phyloP scores from a whole-genome alignment of 2,329 filamentous ascomycete species.

The Phialocephala subalpina region DNA sequence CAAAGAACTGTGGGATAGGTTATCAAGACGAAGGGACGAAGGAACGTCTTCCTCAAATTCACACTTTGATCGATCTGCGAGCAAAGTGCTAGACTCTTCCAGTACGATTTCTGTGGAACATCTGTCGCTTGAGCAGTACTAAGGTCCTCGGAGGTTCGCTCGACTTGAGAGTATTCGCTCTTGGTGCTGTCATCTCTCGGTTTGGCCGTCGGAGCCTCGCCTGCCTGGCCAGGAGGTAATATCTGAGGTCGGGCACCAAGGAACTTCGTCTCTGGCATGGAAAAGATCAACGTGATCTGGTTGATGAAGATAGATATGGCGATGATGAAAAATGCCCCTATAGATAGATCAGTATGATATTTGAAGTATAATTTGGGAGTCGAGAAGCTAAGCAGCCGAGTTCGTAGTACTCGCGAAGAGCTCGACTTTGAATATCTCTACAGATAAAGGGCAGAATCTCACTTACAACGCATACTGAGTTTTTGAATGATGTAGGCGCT shows the following conservation, averaged over 20 bases:
- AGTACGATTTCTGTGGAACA: constrained; percentile 23
- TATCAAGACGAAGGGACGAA: constrained; percentile 50
- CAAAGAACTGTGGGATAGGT: constrained; percentile 30
- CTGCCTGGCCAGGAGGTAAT: not conserved
- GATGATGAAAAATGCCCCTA: constrained; percentile 26
- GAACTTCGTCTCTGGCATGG: constrained; percentile 41
- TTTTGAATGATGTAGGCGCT: constrained; percentile 38
- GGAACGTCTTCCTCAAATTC: constrained; percentile 42
- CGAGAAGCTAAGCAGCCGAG: too few relatives aligned
- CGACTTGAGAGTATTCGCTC: not conserved
- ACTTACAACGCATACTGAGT: constrained; percentile 27
- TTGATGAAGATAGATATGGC: constrained; percentile 35
- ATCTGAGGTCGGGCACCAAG: constrained; percentile 32
- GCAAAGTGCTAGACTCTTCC: constrained; percentile 26
- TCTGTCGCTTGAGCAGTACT: not conserved
- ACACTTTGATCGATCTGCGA: constrained; percentile 35
- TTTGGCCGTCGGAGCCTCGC: not conserved
- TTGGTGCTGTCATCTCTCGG: not conserved
- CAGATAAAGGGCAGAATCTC: too few relatives aligned
- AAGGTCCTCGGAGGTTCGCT: not conserved
- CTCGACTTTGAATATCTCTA: too few relatives aligned
- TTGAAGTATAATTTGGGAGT: too few relatives aligned
- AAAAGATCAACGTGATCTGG: constrained; percentile 36
- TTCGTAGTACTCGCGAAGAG: too few relatives aligned
- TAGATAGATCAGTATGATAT: too few relatives aligned